Evolutionary conservation across 1,284 basidiomycete species (phyloP), one percentile per base, ranked within the genome.

Genomic region (Cryptococcus hybrid): DNA sequence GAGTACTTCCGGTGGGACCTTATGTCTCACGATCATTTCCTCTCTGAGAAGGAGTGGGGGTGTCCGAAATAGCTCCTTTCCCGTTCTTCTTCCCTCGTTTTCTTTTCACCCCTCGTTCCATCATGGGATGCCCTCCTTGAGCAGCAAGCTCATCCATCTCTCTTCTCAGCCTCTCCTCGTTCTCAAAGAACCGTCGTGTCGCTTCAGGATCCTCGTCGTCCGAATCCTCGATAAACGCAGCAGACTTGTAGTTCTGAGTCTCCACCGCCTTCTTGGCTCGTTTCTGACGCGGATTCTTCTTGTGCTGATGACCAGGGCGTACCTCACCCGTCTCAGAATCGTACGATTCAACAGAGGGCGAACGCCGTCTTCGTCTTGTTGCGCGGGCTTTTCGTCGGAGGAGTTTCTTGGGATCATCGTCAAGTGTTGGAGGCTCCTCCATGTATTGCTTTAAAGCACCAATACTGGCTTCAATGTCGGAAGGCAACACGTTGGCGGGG

Each of bases 151-250:
- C 71, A 46, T 80, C 79, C 61, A 81, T 83, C 68, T 79, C 80
- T 63, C 80, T 79, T 51, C 85, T 77, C 48, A 85, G 70, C 57
- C 69, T 79, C 62, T 82, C 84, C 75, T 94, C 91, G 64, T 82
- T 84, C 67, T 83, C 88, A 61, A 92, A 85, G 82, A 95, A 95
- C 5, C 80, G 82, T 30, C 57, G 63, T 42, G 79, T 76, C 2
- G 67, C 64, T 48, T 88, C 80, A 13, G 72, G 72, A 55, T 78
- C 87, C 35, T 63, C 60, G 82, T 88, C 73, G 68, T 95, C 92
- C 64, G 88, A 90, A 75, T 94, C 91, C 70, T 88, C 84, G 70
- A 94, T 92, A 72, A 93, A 91, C 72, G 91, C 88, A 5, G 92
- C 91, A 9, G 86, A 88, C 77, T 92, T 92, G 82, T 88, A 93